Conservation (phyloP, 2,329 filamentous ascomycete species). For the Dothideomycetidae sp. region DNA sequence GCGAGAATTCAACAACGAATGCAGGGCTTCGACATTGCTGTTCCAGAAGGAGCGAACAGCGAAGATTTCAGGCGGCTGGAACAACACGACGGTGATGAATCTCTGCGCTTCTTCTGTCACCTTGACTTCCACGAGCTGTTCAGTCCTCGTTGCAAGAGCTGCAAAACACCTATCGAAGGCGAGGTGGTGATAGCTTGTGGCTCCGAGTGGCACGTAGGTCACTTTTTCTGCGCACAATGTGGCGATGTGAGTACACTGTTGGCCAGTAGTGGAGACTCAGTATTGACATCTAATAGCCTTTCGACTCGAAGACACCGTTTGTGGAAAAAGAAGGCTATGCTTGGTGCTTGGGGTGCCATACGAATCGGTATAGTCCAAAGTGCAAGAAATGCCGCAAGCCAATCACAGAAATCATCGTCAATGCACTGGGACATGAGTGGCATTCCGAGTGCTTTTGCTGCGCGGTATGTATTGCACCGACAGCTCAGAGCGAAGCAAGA, state of each 20-base stretch:
- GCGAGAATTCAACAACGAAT: slow-evolving; percentile 56
- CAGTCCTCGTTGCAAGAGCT: slow-evolving; percentile 85
- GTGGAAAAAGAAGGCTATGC: slow-evolving; percentile 97
- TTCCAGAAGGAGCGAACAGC: slow-evolving; percentile 47
- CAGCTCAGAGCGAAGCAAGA: no score
- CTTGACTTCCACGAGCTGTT: slow-evolving; percentile 97
- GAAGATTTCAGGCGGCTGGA: slow-evolving; percentile 29
- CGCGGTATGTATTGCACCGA: slow-evolving; percentile 29
- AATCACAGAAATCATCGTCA: slow-evolving; percentile 79
- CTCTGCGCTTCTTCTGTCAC: slow-evolving; percentile 84
- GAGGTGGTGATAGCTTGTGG: slow-evolving; percentile 90
- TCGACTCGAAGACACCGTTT: slow-evolving; percentile 55
- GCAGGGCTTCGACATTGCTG: slow-evolving; percentile 31
- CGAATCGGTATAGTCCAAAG: slow-evolving; percentile 76
- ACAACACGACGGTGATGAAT: slow-evolving; percentile 49
- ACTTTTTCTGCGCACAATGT: slow-evolving; percentile 98
- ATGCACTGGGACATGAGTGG: slow-evolving; percentile 84
- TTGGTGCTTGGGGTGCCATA: slow-evolving; percentile 91
- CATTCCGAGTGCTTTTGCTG: slow-evolving; percentile 87
- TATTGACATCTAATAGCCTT: slow-evolving; percentile 32
- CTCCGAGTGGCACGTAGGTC: slow-evolving; percentile 89
- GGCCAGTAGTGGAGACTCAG: neutral
- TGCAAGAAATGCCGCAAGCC: slow-evolving; percentile 73
- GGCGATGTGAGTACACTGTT: slow-evolving; percentile 46
- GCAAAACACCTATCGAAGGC: slow-evolving; percentile 89